Percentiles rank a stretch among this genome's conserved stretches.
These are phyloP conservation scores for Paramecium primaurelia DNA, from an alignment of 73 alveolate species.

Conservation along the genomic window DNA sequence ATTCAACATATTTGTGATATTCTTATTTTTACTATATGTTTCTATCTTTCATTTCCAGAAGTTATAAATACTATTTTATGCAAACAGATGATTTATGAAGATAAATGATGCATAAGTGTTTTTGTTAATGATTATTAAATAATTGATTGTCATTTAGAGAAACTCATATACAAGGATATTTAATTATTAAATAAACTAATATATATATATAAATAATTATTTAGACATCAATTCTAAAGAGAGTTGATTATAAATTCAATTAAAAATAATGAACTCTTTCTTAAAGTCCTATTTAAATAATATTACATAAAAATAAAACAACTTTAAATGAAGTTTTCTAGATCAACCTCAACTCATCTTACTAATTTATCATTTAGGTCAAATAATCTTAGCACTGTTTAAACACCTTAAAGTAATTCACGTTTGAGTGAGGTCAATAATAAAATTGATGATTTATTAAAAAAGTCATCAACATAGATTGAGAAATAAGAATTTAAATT, in stretches of 20 bases:
- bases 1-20: background rate
- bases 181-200: background rate
- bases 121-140: background rate
- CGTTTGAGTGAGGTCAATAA: slow-evolving; percentile 8
- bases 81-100: background rate
- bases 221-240: background rate
- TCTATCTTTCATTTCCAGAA: slow-evolving; percentile 17
- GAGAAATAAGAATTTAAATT: background rate
- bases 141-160: background rate
- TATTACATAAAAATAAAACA: background rate
- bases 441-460: background rate
- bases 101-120: background rate
- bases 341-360: background rate
- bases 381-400: background rate
- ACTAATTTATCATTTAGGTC: background rate
- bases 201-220: background rate
- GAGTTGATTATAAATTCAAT: background rate
- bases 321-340: background rate
- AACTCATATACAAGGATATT: background rate
- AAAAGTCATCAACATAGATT: background rate
- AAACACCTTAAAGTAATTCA: background rate
- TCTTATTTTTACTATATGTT: background rate
- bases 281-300: background rate
- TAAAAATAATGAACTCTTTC: background rate
- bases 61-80: background rate